Evolutionary conservation across 2,329 filamentous ascomycete genomes (phyloP).

Genomic region (Nothophaeocryptopus gaeumannii): DNA sequence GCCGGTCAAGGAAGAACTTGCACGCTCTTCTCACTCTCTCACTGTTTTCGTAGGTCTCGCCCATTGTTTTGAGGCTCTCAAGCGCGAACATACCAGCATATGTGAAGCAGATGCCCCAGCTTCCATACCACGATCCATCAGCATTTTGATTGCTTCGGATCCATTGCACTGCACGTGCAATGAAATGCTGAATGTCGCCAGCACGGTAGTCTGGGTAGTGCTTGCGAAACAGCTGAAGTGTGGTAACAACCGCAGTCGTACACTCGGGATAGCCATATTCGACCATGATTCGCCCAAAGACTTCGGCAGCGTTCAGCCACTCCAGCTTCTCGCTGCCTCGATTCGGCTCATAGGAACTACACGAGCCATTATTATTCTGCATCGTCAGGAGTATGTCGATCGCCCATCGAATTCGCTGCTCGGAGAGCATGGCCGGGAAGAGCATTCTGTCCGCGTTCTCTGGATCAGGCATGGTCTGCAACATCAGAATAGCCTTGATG

Average conservation of each 20-base stretch:
- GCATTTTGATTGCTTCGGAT: constrained; percentile 74
- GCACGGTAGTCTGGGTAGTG: constrained; percentile 78
- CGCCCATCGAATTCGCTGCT: constrained; percentile 78
- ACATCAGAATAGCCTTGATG: constrained; percentile 77
- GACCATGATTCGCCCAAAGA: constrained; percentile 96
- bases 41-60: constrained; percentile 77
- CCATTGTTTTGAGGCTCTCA: constrained; percentile 76
- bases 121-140: constrained; percentile 96
- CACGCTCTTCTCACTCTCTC: constrained; percentile 70
- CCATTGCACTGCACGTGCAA: constrained; percentile 71
- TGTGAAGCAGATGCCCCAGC: constrained; percentile 97
- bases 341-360: constrained; percentile 83
- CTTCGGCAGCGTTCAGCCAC: constrained; percentile 88
- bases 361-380: constrained; percentile 82
- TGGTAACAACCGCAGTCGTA: constrained; percentile 90
- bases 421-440: constrained; percentile 71
- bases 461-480: constrained; percentile 69
- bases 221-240: constrained; percentile 75
- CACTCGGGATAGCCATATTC: constrained; percentile 98
- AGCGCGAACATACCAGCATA: constrained; percentile 96
- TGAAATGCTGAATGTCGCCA: constrained; percentile 70
- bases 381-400: constrained; percentile 88
- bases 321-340: constrained; percentile 77
- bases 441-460: constrained; percentile 19
- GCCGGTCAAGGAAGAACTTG: constrained; percentile 79